Percentiles rank a stretch among this genome's conserved stretches.
These are phyloP conservation scores for Trichocomaceae sp. DNA, from an alignment of 2,329 filamentous ascomycete species.

Conservation along the genomic window DNA sequence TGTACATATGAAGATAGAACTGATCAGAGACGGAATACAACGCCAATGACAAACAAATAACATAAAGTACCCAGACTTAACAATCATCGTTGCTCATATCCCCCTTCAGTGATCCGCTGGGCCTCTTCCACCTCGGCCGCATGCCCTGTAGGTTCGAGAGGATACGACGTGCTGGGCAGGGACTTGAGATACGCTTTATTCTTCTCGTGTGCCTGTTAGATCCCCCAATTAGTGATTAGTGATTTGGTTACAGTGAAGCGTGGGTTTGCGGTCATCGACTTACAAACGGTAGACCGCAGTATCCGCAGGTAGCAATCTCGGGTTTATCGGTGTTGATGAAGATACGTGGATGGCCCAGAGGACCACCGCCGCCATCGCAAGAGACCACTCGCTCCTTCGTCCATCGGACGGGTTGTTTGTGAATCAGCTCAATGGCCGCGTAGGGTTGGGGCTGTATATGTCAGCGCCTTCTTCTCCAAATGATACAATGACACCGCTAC, in stretches of 20 bases:
- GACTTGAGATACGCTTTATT: constrained; percentile 79
- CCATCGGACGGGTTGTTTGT: constrained; percentile 93
- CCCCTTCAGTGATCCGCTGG: constrained; percentile 54
- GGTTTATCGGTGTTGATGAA: constrained; percentile 99
- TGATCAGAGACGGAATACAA: constrained; percentile 18
- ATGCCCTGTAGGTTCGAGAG: constrained; percentile 58
- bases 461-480: no score
- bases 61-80: constrained; percentile 6
- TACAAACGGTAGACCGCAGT: constrained; percentile 92
- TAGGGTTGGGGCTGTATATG: constrained; percentile 67
- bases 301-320: constrained; percentile 81
- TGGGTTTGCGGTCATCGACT: constrained; percentile 31
- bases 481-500: no score
- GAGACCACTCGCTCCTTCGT: constrained; percentile 72
- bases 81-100: constrained; percentile 54
- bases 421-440: constrained; percentile 90
- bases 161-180: constrained; percentile 72
- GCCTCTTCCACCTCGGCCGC: constrained; percentile 53
- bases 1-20: constrained; percentile 25
- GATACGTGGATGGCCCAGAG: constrained; percentile 81
- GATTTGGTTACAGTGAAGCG: no score
- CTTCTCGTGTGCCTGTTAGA: constrained; percentile 78
- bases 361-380: constrained; percentile 89
- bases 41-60: constrained; percentile 10
- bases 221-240: no score